These are phyloP conservation scores for Corchorus olitorius DNA, from an alignment of 345 rosid genomes.

Conservation along the genomic window DNA sequence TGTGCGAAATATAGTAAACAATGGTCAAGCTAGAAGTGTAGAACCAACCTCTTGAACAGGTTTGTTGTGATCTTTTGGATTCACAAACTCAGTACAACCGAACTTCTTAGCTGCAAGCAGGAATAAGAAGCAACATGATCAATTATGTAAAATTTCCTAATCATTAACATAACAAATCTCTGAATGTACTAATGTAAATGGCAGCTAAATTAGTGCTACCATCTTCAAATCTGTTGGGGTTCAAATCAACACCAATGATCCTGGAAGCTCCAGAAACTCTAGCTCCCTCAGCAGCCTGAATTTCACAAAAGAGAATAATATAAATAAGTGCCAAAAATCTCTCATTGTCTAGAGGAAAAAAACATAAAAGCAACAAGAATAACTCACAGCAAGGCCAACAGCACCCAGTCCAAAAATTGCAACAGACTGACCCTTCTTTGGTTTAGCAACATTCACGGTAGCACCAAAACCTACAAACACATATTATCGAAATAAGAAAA, in stretches of 20 bases:
- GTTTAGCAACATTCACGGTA: constrained; percentile 77
- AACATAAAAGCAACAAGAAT: not conserved
- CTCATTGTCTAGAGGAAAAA: not conserved
- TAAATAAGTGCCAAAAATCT: not conserved
- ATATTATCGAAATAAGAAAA: constrained; percentile 1
- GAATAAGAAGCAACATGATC: constrained; percentile 11
- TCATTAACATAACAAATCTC: not conserved
- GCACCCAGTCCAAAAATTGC: constrained; percentile 78
- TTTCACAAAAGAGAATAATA: not conserved
- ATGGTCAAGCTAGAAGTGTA: not conserved
- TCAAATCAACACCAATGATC: constrained; percentile 80
- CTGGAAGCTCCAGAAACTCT: constrained; percentile 64
- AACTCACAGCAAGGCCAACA: constrained; percentile 70
- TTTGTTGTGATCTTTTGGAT: constrained; percentile 64
- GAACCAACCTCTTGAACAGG: constrained; percentile 68
- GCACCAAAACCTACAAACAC: constrained; percentile 60
- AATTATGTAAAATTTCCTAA: not conserved
- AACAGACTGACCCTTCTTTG: constrained; percentile 61
- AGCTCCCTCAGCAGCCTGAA: constrained; percentile 86
- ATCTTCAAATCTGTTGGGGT: constrained; percentile 50
- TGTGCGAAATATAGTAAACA: not conserved
- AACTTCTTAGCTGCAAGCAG: constrained; percentile 60
- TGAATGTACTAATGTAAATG: not conserved
- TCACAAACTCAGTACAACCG: constrained; percentile 66
- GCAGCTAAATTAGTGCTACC: constrained; percentile 26